These are phyloP conservation scores for Achaetomium macrosporum DNA, from an alignment of 2,329 filamentous ascomycete genomes.

Conservation along the genomic window DNA sequence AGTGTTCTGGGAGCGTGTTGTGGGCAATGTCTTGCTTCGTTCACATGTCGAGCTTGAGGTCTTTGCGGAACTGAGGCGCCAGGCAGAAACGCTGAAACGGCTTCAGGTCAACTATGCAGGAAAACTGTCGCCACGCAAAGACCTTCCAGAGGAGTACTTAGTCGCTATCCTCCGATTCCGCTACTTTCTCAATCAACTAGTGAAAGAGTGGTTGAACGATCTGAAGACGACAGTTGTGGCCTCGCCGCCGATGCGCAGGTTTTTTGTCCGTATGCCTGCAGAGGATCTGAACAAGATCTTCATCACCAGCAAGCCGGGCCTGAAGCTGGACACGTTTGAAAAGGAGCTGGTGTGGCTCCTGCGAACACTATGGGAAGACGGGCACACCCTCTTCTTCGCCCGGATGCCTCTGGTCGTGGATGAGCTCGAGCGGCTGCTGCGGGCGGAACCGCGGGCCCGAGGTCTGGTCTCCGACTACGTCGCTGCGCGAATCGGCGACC, in stretches of 20 bases:
- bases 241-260: slow-evolving; percentile 37
- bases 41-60: slow-evolving; percentile 33
- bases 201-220: slow-evolving; percentile 28
- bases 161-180: slow-evolving; percentile 36
- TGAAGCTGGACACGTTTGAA: slow-evolving; percentile 24
- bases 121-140: slow-evolving; percentile 28
- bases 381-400: slow-evolving; percentile 27
- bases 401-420: slow-evolving; percentile 37
- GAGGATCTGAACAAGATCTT: background rate
- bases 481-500: slow-evolving; percentile 35
- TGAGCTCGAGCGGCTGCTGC: slow-evolving; percentile 41
- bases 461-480: slow-evolving; percentile 35
- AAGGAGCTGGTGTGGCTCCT: slow-evolving; percentile 34
- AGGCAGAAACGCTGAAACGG: slow-evolving; percentile 23
- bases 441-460: slow-evolving; percentile 32
- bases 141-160: slow-evolving; percentile 37
- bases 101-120: slow-evolving; percentile 32
- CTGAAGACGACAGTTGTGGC: slow-evolving; percentile 27
- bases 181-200: slow-evolving; percentile 30
- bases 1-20: slow-evolving; percentile 36
- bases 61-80: slow-evolving; percentile 35
- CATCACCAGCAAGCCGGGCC: background rate
- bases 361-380: slow-evolving; percentile 34
- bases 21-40: slow-evolving; percentile 30
- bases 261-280: slow-evolving; percentile 2